phyloP scores from a whole-genome alignment of 2,329 filamentous ascomycete species.

The Xylariaceae sp. region DNA sequence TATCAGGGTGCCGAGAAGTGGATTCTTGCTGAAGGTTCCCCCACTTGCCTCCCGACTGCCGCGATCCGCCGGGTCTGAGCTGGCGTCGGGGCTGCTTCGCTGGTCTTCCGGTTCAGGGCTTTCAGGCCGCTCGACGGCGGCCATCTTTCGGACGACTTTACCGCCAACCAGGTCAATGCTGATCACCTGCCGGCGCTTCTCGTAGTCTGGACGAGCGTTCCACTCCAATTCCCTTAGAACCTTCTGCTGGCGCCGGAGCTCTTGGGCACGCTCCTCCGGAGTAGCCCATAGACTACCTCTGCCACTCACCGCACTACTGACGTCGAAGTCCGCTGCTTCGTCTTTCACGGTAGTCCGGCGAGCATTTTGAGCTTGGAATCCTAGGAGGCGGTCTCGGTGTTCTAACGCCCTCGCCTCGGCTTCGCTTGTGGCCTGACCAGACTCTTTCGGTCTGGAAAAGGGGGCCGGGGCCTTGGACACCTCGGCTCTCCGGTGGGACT shows the following conservation, averaged over 20 bases:
- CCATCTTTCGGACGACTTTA: constrained; percentile 68
- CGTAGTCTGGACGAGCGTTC: constrained; percentile 76
- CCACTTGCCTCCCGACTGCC: constrained; percentile 29
- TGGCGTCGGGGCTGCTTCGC: constrained; percentile 25
- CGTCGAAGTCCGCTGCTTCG: constrained; percentile 63
- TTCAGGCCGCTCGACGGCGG: constrained; percentile 49
- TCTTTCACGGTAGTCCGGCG: constrained; percentile 77
- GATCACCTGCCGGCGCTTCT: constrained; percentile 77
- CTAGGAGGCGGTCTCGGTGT: constrained; percentile 73
- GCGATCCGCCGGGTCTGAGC: constrained; percentile 13
- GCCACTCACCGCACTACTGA: constrained; percentile 34
- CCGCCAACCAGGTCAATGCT: constrained; percentile 76
- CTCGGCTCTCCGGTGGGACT: constrained; percentile 58
- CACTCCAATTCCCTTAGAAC: constrained; percentile 79
- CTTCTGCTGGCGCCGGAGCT: constrained; percentile 80
- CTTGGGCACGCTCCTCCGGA: constrained; percentile 72
- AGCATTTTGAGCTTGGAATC: constrained; percentile 80
- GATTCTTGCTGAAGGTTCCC: constrained; percentile 62
- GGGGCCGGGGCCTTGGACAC: constrained; percentile 53
- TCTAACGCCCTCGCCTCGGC: constrained; percentile 63
- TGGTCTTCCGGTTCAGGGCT: constrained; percentile 40
- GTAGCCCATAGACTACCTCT: constrained; percentile 72
- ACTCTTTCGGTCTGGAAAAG: constrained; percentile 41
- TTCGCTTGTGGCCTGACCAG: constrained; percentile 35
- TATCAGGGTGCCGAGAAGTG: constrained; percentile 57